These are phyloP conservation scores for Sporothrix pseudoabietina DNA, from an alignment of 2,329 filamentous ascomycete species.

Conservation along the genomic window DNA sequence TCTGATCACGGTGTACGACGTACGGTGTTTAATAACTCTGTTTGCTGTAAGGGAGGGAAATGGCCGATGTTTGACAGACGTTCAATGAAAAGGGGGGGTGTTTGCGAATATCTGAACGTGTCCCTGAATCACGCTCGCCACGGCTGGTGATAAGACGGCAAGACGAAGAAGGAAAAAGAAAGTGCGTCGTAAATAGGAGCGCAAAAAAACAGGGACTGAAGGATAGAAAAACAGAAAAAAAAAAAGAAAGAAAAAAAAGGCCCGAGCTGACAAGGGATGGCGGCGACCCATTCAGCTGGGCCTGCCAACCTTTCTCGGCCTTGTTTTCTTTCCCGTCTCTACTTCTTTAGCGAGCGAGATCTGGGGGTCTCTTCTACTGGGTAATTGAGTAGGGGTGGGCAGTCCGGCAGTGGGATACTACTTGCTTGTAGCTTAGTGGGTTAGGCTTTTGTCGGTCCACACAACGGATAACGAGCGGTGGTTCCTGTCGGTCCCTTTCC, in stretches of 20 bases:
- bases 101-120: neutral
- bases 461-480: neutral
- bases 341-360: neutral
- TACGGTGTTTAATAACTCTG: constrained; percentile 8
- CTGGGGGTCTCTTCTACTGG: too few species aligned
- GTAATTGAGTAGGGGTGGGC: neutral
- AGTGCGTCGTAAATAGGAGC: neutral
- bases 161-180: neutral
- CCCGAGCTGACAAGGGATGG: neutral
- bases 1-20: constrained; percentile 5
- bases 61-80: neutral
- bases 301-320: neutral
- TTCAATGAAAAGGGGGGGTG: neutral
- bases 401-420: neutral
- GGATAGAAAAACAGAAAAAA: neutral
- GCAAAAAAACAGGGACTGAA: neutral
- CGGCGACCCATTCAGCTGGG: constrained; percentile 22
- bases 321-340: neutral
- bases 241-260: neutral
- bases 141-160: neutral
- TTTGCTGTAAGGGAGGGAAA: constrained; percentile 7
- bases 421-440: neutral
- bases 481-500: neutral
- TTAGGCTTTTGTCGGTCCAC: neutral
- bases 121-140: neutral